Base-by-base conservation (phyloP, 208 protist genomes). In the Trypanosoma rangeli region DNA sequence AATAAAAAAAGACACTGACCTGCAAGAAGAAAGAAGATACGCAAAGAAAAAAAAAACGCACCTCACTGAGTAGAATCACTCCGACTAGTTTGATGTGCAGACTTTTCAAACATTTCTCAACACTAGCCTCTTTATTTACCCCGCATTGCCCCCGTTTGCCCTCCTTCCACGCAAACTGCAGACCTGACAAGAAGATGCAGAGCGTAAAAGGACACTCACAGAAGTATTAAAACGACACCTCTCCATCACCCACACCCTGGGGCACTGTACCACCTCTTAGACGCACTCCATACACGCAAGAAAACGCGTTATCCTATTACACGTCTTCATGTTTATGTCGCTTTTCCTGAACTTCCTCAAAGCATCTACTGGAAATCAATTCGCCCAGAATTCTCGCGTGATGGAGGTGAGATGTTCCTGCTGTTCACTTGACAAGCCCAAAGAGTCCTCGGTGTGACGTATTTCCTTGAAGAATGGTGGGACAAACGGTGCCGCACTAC, bases 401-500 rank as follows among this genome's bases (percentile, higher is more conserved):
- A 96, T 94, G 5, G 77, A 78, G 12, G 79, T 73, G 0, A 97
- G 74, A 68, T 93, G 84, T 28, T 89, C 83, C 28, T 44, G 63
- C 46, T 89, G 73, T 22, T 82, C 77, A 12, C 39, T 33, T 20
- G 74, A 78, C 24, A 97, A 80, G 2, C 89, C 87, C 31, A 94
- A 60, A 42, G 75, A 80, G 0, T 61, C 50, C 64, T 86, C 82
- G 24, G 83, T 70, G 64, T 82, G 78, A 16, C 85, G 79, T 5
- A 96, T 66, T 0, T 73, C 74, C 65, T 78, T 84, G 57, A 97
- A 97, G 70, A 94, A 94, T 1, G 42, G 24, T 18, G 78, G 60
- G 0, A 92, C 81, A 75, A 93, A 97, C 0, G 79, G 64, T 28
- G 82, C 73, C 1, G 68, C 66, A 0, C 56, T 76, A 46, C 72